A percentile compares a stretch with the other conserved stretches of the same genome.
Evolutionary conservation across 164 flowering plant species (phyloP).

Genomic region (Vitis rotundifolia): DNA sequence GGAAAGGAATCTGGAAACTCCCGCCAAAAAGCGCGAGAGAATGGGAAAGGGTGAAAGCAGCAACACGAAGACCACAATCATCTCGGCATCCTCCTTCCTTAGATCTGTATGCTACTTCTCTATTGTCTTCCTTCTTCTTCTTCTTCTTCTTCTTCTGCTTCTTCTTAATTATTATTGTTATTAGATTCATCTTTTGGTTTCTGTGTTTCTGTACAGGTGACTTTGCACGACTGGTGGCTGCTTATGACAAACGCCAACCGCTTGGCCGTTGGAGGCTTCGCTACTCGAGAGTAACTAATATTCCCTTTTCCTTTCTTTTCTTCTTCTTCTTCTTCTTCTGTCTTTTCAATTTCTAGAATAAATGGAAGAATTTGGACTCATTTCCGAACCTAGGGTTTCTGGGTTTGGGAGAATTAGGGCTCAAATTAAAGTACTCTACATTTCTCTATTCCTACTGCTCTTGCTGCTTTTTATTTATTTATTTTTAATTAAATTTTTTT

Average conservation of each 20-base stretch:
- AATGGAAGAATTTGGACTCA: too few relatives aligned
- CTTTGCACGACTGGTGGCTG: conserved; percentile 32
- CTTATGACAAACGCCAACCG: conserved; percentile 8
- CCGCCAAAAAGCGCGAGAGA: too few relatives aligned
- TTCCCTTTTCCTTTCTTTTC: background rate
- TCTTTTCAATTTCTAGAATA: background rate
- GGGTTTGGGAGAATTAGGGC: too few relatives aligned
- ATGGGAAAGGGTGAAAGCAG: too few relatives aligned
- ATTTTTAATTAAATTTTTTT: too few relatives aligned
- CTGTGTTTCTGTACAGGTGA: conserved; percentile 13
- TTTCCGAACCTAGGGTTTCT: too few relatives aligned
- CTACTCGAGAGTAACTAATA: conserved; percentile 11
- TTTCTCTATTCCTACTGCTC: too few relatives aligned
- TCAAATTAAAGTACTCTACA: too few relatives aligned
- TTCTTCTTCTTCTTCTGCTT: background rate
- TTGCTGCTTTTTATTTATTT: too few relatives aligned
- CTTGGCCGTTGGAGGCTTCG: conserved; percentile 26
- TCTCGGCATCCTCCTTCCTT: background rate
- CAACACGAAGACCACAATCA: background rate
- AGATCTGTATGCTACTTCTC: background rate
- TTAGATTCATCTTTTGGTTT: too few relatives aligned
- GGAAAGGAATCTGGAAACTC: too few relatives aligned
- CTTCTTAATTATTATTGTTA: background rate
- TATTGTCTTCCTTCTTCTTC: too few relatives aligned
- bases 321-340: background rate